Percentiles rank a stretch among this genome's conserved stretches.
Evolutionary conservation across 1,139 yeast genomes (phyloP).

Genomic region (Pichia sp.): DNA sequence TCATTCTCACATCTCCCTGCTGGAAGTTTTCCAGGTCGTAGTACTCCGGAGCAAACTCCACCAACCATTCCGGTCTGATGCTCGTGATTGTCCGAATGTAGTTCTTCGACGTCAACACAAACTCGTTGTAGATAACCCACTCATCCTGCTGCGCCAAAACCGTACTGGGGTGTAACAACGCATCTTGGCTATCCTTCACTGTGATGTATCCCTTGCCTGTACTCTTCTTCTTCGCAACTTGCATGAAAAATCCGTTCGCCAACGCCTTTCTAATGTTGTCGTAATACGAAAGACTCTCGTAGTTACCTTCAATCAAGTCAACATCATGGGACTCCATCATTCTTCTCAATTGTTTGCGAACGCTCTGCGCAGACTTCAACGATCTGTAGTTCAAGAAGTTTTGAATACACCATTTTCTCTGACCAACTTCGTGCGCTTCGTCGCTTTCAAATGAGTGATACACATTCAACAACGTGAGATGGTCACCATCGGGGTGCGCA

Average conservation of each 20-base stretch:
- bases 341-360: constrained; percentile 75
- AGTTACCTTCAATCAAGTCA: constrained; percentile 66
- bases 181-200: constrained; percentile 94
- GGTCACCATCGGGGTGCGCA: constrained; percentile 96
- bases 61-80: constrained; percentile 85
- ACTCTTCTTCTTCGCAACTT: constrained; percentile 83
- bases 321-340: constrained; percentile 80
- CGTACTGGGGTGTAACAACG: constrained; percentile 87
- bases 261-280: constrained; percentile 80
- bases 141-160: constrained; percentile 82
- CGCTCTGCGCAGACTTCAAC: constrained; percentile 75
- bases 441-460: constrained; percentile 77
- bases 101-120: constrained; percentile 88
- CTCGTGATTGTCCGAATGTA: constrained; percentile 93
- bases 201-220: constrained; percentile 79
- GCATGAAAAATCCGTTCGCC: constrained; percentile 96
- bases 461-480: constrained; percentile 82
- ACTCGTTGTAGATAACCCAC: constrained; percentile 93
- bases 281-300: constrained; percentile 62
- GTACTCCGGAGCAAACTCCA: constrained; percentile 83
- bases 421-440: constrained; percentile 57
- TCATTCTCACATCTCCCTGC: constrained; percentile 79
- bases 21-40: constrained; percentile 70
- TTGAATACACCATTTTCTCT: constrained; percentile 86
- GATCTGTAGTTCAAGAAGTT: constrained; percentile 83